Evolutionary conservation across 2,329 filamentous ascomycete species (phyloP), one percentile per base, ranked within the genome.

Genomic region (Xylariaceae sp.): DNA sequence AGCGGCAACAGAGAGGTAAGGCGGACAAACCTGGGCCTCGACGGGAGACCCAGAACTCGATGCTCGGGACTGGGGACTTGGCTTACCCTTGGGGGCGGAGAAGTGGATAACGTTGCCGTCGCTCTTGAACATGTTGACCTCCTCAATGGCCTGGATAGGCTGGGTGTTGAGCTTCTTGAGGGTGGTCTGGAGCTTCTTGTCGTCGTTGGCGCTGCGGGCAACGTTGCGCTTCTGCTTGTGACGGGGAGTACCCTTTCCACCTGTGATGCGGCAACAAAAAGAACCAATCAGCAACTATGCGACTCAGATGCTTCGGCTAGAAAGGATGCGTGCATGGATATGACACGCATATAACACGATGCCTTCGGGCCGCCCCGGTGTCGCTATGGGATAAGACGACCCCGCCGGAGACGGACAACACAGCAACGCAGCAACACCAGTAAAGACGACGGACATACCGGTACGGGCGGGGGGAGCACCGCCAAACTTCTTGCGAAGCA

Each of bases 111-210:
- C 94, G 79, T 99, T 99, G 78, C 94, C 94, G 77, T 99, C 94
- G 76, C 90, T 89, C 89, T 99, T 99, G 88, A 99, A 99, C 94
- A 99, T 99, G 88, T 99, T 99, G 78, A 99, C 94, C 84, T 99
- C 94, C 87, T 99, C 94, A 73, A 99, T 99, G 68, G 90, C 91
- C 83, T 96, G 92, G 80, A 99, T 97, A 73, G 94, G 94, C 86
- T 99, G 94, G 61, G 96, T 93, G 81, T 97, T 97, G 78, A 99
- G 87, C 89, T 99, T 99, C 90, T 99, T 99, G 69, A 99, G 85
- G 65, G 91, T 82, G 64, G 88, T 86, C 83, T 99, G 94, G 67
- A 99, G 90, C 87, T 99, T 99, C 90, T 97, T 97, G 88, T 99
- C 94, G 77, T 99, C 94, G 78, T 90, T 91, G 76, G 89, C 91